Percentiles rank a stretch among this genome's conserved stretches.
phyloP scores from a whole-genome alignment of 768 basidiomycete species.

The Macrolepiota dolichaula region DNA sequence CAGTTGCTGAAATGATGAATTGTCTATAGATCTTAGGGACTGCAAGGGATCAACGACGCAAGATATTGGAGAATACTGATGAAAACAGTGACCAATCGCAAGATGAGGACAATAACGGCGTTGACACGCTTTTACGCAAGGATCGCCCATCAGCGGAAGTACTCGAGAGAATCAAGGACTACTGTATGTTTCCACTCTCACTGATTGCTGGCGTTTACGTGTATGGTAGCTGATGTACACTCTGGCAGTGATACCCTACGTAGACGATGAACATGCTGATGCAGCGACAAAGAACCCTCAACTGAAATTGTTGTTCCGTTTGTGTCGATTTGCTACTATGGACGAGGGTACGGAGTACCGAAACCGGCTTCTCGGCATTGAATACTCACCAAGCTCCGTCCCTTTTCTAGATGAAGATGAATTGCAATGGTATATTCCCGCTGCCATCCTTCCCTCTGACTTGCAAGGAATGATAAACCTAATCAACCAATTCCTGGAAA shows the following conservation, averaged over 20 bases:
- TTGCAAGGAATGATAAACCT: conserved; percentile 68
- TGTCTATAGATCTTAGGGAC: conserved; percentile 52
- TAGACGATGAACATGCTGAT: conserved; percentile 69
- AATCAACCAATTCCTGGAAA: conserved; percentile 79
- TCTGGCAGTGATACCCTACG: conserved; percentile 71
- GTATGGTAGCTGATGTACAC: not conserved
- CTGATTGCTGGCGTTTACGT: not conserved
- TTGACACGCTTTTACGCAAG: conserved; percentile 20
- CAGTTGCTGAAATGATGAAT: conserved; percentile 1
- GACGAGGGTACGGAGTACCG: conserved; percentile 55
- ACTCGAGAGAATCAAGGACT: conserved; percentile 65
- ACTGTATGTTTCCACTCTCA: conserved; percentile 51
- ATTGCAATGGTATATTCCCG: conserved; percentile 83
- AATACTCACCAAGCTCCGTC: conserved; percentile 11
- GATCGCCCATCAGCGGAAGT: conserved; percentile 67
- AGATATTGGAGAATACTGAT: conserved; percentile 62
- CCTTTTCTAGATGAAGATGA: conserved; percentile 60
- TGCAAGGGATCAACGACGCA: conserved; percentile 56
- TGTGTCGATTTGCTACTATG: conserved; percentile 66
- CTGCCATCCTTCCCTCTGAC: conserved; percentile 60
- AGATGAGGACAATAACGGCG: conserved; percentile 31
- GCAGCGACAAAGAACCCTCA: conserved; percentile 76
- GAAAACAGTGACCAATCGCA: conserved; percentile 33
- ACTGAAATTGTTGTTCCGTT: conserved; percentile 81
- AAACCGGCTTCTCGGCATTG: not conserved